Base-by-base conservation (phyloP, 2,329 filamentous ascomycete species). In the Chaetomiaceae sp. region DNA sequence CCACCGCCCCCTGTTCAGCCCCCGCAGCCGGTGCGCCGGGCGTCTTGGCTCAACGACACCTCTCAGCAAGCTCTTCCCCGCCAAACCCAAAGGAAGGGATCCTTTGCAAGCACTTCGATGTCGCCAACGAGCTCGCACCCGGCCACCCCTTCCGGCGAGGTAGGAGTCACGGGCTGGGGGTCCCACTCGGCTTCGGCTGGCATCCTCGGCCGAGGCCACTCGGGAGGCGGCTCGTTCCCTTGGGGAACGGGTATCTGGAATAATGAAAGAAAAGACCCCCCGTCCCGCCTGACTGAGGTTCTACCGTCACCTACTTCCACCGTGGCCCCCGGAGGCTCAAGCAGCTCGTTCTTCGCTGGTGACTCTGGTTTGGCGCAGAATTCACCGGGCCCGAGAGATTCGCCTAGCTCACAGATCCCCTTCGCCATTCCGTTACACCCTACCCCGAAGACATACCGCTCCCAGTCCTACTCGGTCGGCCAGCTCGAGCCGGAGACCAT, bases 381-480 rank as follows among this genome's bases (percentile, higher is more conserved):
- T 0, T 78, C 80, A 33, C 75, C 75, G 43, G 74, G 70, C 52
- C 76, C 74, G 43, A 76, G 76, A 65, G 80, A 80, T 61, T 78
- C 69, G 62, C 78, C 69, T 31, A 85, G 80, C 57, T 70, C 77
- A 61, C 83, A 92, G 58, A 88, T 95, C 50, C 89, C 90, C 1
- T 95, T 95, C 64, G 81, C 88, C 6, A 95, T 95, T 61, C 91
- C 91, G 4, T 77, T 95, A 19, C 89, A 95, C 59, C 91, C 92
- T 1, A 94, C 89, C 0, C 89, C 89, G 1, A 97, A 97, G 70
- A 91, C 89, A 1, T 94, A 95, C 64, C 85, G 94, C 39, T 99
- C 94, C 6, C 90, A 96, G 69, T 97, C 94, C 4, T 97, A 97
- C 70, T 97, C 92, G 0, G 92, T 95, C 44, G 91, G 91, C 4